Base-by-base conservation (phyloP, 2,329 filamentous ascomycete species). In the Trichoderma citrinoviride region DNA sequence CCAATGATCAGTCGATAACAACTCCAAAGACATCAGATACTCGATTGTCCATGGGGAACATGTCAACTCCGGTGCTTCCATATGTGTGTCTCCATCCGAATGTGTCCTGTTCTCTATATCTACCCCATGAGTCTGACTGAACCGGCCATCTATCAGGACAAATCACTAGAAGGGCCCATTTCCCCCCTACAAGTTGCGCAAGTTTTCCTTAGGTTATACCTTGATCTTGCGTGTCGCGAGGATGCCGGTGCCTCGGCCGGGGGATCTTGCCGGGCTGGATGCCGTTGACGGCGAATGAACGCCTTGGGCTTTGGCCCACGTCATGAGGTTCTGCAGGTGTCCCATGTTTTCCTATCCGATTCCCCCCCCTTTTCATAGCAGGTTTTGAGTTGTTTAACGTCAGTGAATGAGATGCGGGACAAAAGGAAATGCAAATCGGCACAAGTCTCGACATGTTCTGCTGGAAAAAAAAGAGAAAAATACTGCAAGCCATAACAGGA, bases 171-270 rank as follows among this genome's bases (percentile, higher is more conserved):
- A 21, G 10, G 19, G 29, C 8, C n/a, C 19, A 37, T 10, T 70
- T 33, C 14, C 21, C n/a, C n/a, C n/a, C n/a, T n/a, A n/a, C n/a
- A n/a, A 40, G 12, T 40, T 12, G 7, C 15, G n/a, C n/a, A n/a
- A n/a, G n/a, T n/a, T 40, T 40, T 40, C 12, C 15, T 12, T 40
- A 37, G 1, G 25, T 25, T 17, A 7, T 77, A 90, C 89, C 77
- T 88, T 79, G 67, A 93, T 83, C 15, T 81, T 78, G 41, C 83
- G 81, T 4, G 84, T 87, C 1, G 90, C 87, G 57, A 92, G 81
- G 61, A 95, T 86, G 21, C 92, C 91, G 55, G 93, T 82, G 14
- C 92, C 92, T 52, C 89, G 83, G 5, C 87, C 88, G 6, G 87
- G 83, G 33, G 23, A 95, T 86, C 40, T 79, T 79, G 21, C 85